These are phyloP conservation scores for Leccinum huronense DNA, from an alignment of 1,284 basidiomycete genomes.

Conservation along the genomic window DNA sequence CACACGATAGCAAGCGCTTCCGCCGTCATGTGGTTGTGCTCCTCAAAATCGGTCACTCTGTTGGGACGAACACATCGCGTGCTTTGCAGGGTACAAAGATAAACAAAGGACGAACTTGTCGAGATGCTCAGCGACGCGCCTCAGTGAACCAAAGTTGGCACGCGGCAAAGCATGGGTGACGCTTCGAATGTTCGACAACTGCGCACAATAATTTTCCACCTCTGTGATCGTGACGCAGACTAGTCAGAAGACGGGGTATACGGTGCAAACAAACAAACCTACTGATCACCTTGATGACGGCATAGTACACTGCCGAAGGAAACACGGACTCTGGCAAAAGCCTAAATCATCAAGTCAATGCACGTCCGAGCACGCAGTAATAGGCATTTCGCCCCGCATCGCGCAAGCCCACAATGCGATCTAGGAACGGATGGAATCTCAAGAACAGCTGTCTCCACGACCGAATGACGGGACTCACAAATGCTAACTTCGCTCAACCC, in stretches of 20 bases:
- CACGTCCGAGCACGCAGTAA: conserved; percentile 62
- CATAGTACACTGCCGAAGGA: conserved; percentile 63
- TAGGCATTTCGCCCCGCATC: conserved; percentile 66
- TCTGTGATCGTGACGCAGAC: conserved; percentile 38
- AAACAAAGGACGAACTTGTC: conserved; percentile 53
- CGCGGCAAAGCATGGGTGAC: conserved; percentile 68
- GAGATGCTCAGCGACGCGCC: conserved; percentile 76
- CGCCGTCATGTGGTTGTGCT: conserved; percentile 83
- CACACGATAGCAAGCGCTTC: conserved; percentile 81
- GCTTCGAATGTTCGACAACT: conserved; percentile 59
- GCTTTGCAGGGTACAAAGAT: background rate
- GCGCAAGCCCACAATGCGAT: conserved; percentile 77
- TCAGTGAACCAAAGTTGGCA: conserved; percentile 71
- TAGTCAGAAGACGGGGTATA: conserved; percentile 9
- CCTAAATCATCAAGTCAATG: conserved; percentile 79
- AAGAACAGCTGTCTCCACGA: background rate
- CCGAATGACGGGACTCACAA: conserved; percentile 49
- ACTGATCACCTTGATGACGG: conserved; percentile 71
- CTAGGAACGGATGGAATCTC: conserved; percentile 35
- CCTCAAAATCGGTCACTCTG: conserved; percentile 81
- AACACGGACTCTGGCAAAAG: conserved; percentile 76
- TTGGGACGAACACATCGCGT: conserved; percentile 13
- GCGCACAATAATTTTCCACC: conserved; percentile 63
- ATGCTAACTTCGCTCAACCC: conserved; percentile 80
- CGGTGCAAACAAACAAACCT: conserved; percentile 13